Evolutionary conservation across 2,329 filamentous ascomycete genomes (phyloP), one percentile per base, ranked within the genome.

Genomic region (Scytalidium lignicola): DNA sequence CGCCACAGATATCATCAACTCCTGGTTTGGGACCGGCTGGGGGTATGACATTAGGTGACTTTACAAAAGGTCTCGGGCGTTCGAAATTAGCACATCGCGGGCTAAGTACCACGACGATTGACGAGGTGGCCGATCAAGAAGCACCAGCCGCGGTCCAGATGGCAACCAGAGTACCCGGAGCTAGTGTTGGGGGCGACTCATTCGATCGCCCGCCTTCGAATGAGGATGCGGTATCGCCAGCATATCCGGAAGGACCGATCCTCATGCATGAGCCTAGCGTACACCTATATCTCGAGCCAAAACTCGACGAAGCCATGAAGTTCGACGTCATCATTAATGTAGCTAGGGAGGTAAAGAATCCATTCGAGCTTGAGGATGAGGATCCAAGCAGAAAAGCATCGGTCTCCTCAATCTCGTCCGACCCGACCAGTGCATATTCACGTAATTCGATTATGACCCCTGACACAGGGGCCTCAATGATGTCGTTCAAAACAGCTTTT

Each of bases 291-390:
- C 73, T 88, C 39, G 88, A 95, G 63, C 88, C 88, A 0, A 88
- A 85, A 1, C 83, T 83, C 0, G 84, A 90, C 39, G 86, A 91
- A 63, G 88, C 88, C 2, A 76, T 84, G 10, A 75, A 79, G 28
- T 95, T 91, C 56, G 89, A 93, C 58, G 85, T 92, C 2, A 82
- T 95, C 17, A 83, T 93, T 62, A 95, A 95, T 55, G 88, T 92
- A 6, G 88, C 88, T 1, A 83, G 85, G 50, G 88, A 95, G 67
- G 88, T 93, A 2, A 75, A 76, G 50, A 91, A 93, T 60, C 88
- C 88, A 0, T 90, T 92, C 61, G 68, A 70, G 9, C 61, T 58
- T 58, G 64, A 49, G 54, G 69, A 70, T 55, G 64, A 57, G 22
- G 51, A 52, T 42, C 58, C 51, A 26, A 54, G 65, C 50, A 56